Evolutionary conservation across 805 yeast species (phyloP).

Genomic region (Cyberlindnera veronae): DNA sequence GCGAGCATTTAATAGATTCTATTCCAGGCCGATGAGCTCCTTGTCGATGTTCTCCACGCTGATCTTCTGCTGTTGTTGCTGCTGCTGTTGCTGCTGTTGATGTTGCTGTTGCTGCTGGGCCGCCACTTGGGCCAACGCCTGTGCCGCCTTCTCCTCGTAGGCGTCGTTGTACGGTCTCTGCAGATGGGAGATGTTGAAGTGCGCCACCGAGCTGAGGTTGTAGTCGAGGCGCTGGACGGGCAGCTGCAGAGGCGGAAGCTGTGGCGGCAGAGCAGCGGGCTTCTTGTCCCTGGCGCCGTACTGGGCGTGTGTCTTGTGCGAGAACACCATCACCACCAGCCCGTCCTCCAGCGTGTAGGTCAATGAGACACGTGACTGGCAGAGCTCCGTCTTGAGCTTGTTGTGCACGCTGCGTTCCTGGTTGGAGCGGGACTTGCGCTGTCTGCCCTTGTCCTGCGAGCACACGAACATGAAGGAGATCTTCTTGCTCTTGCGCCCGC

Average conservation of each 20-base stretch:
- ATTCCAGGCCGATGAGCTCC: conserved; percentile 22
- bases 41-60: conserved; percentile 25
- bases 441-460: conserved; percentile 41
- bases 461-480: conserved; percentile 43
- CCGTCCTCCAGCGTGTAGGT: conserved; percentile 39
- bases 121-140: conserved; percentile 15
- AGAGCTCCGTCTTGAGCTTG: conserved; percentile 38
- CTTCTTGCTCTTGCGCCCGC: conserved; percentile 38
- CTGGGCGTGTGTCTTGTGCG: conserved; percentile 40
- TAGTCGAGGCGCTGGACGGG: conserved; percentile 10
- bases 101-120: conserved; percentile 10
- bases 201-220: conserved; percentile 14
- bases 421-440: conserved; percentile 40
- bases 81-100: conserved; percentile 14
- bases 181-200: conserved; percentile 10
- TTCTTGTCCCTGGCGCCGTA: conserved; percentile 24
- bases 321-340: conserved; percentile 33
- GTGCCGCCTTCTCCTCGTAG: conserved; percentile 14
- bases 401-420: conserved; percentile 36
- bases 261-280: background rate
- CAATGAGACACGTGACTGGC: conserved; percentile 38
- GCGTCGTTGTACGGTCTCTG: conserved; percentile 2
- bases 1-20: background rate
- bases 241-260: conserved; percentile 4
- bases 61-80: conserved; percentile 11